Percentiles rank a stretch among this genome's conserved stretches.
Evolutionary conservation across 2,329 filamentous ascomycete species (phyloP).

Genomic region (Verticillium tricorpus): DNA sequence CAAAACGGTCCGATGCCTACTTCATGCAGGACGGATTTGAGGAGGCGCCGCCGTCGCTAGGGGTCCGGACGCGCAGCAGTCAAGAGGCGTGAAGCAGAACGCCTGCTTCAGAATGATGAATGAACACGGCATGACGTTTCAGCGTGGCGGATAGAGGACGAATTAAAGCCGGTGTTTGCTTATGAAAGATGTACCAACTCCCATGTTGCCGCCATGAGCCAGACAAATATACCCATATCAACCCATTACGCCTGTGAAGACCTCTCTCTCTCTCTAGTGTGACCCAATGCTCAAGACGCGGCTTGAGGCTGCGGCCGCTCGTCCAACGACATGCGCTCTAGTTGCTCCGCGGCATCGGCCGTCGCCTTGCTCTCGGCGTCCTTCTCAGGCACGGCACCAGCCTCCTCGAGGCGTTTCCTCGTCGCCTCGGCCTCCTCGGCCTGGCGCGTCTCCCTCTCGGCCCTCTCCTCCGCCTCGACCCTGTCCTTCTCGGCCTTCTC

Average conservation of each 20-base stretch:
- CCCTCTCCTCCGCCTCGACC: conserved; percentile 44
- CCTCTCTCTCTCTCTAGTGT: not conserved
- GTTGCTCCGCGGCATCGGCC: conserved; percentile 24
- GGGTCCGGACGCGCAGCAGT: conserved; percentile 1
- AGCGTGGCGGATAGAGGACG: not conserved
- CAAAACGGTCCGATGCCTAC: conserved; percentile 1
- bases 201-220: conserved; percentile 2
- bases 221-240: conserved; percentile 1
- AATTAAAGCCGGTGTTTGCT: not conserved
- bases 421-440: conserved; percentile 45
- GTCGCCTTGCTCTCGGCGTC: conserved; percentile 19
- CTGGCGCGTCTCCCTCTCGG: conserved; percentile 35
- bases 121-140: conserved; percentile 3
- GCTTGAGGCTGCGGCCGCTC: conserved; percentile 18
- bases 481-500: conserved; percentile 55
- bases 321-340: conserved; percentile 34
- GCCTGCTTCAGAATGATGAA: not conserved
- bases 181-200: not conserved
- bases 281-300: conserved; percentile 7
- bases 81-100: conserved; percentile 6
- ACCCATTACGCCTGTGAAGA: not conserved
- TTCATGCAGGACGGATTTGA: conserved; percentile 8
- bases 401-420: conserved; percentile 42
- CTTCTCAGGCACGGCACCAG: conserved; percentile 34
- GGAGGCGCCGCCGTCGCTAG: conserved; percentile 4